These are phyloP conservation scores for Stephania japonica DNA, from an alignment of 164 flowering plant genomes.

Conservation along the genomic window DNA sequence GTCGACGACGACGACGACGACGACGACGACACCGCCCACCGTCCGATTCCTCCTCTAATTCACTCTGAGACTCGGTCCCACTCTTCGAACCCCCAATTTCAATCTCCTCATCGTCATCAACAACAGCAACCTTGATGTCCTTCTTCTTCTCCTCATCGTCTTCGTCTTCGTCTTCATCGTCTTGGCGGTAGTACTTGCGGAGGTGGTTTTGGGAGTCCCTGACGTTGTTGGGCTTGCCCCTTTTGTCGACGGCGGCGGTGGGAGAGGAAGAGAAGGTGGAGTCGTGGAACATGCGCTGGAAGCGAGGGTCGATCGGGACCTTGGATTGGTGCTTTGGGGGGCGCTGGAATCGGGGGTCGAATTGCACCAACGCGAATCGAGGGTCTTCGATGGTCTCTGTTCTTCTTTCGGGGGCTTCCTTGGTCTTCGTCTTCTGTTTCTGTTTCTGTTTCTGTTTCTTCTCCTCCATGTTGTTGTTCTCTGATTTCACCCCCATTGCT, in stretches of 20 bases:
- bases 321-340: constrained; percentile 46
- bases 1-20: too few species aligned
- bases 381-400: constrained; percentile 42
- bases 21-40: too few species aligned
- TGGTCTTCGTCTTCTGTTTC: background rate
- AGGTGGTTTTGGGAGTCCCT: constrained; percentile 28
- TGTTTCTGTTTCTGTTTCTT: constrained; percentile 10
- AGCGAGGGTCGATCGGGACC: constrained; percentile 67
- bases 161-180: constrained; percentile 29
- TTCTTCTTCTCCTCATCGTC: constrained; percentile 9
- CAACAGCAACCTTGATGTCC: background rate
- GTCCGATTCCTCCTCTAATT: constrained; percentile 28
- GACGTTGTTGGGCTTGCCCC: constrained; percentile 47
- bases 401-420: background rate
- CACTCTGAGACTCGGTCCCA: constrained; percentile 25
- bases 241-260: constrained; percentile 59
- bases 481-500: background rate
- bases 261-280: constrained; percentile 47
- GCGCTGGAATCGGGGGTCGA: constrained; percentile 75
- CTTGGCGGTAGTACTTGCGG: constrained; percentile 44
- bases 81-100: constrained; percentile 6
- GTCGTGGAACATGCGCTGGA: constrained; percentile 51
- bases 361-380: constrained; percentile 58
- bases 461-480: background rate
- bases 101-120: constrained; percentile 10